Evolutionary conservation across 768 basidiomycete genomes (phyloP), one percentile per base, ranked within the genome.

Genomic region (Exsudoporus frostii): DNA sequence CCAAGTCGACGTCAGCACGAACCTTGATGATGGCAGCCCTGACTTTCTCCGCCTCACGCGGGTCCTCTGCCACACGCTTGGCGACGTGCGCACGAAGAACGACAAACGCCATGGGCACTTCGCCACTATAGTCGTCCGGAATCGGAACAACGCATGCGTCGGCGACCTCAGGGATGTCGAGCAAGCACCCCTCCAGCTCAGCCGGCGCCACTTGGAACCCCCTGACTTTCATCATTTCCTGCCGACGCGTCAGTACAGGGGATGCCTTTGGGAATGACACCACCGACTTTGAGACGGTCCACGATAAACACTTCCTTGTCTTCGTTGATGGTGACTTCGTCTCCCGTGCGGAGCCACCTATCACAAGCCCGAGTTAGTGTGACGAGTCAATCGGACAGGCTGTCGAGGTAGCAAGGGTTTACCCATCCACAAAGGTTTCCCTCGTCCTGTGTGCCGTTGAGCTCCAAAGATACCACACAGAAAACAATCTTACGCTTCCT

Each of bases 131-230:
- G 8, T 87, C 86, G 60, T 90, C 83, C 8, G 79, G 80, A 30
- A 85, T 61, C 1, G 84, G 80, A 17, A 89, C 80, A 2, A 89
- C 85, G 56, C 86, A 86, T 2, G 74, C 74, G 39, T 85, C 80
- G 5, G 74, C 73, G 22, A 88, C 79, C 58, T 85, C 84, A 1
- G 76, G 68, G 57, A 87, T 82, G 40, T 73, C 76, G 24, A 86
- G 65, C n/a, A 86, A 61, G 53, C 83, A 83, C 19, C 80, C 86
- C 60, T 88, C 86, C 9, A 88, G 72, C 56, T 87, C 86, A 4
- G 87, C 85, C 2, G 86, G 87, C 1, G 87, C 84, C 1, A 89
- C 86, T 63, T 89, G 86, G 64, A 84, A 85, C 3, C 88, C 87
- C 61, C 71, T 77, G 39, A 85, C 82, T 71, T 88, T 88, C 63